Evolutionary conservation across 2,329 filamentous ascomycete species (phyloP).

Genomic region (Graphilbum sp.): DNA sequence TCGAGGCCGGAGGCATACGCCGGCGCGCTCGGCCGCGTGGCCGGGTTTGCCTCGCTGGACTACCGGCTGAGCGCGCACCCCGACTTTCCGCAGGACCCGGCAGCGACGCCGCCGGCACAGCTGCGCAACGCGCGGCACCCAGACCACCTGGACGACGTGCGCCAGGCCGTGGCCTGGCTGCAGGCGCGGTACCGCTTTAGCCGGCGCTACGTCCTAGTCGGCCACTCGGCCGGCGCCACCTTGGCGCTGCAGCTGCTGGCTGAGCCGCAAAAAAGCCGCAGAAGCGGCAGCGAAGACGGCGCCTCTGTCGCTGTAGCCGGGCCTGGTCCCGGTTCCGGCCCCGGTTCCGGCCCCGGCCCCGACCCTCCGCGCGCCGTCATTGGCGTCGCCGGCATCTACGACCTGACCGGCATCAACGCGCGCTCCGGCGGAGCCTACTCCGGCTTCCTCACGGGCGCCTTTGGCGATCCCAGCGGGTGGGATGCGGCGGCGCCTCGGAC

Average conservation of each 20-base stretch:
- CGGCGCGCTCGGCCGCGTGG: constrained; percentile 31
- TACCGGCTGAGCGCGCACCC: constrained; percentile 45
- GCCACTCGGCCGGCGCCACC: constrained; percentile 48
- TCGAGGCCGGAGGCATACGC: constrained; percentile 22
- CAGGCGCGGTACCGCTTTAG: constrained; percentile 19
- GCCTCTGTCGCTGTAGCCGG: too few species aligned
- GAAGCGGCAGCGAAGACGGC: not conserved
- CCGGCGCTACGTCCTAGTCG: constrained; percentile 35
- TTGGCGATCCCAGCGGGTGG: not conserved
- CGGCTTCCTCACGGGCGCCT: not conserved
- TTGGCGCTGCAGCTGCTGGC: constrained; percentile 27
- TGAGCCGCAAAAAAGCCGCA: too few species aligned
- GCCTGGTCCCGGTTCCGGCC: too few species aligned
- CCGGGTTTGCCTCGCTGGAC: constrained; percentile 47
- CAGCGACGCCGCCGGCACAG: constrained; percentile 16
- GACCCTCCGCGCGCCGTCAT: not conserved
- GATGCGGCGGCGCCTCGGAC: not conserved
- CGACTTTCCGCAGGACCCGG: constrained; percentile 25
- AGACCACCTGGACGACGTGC: constrained; percentile 42
- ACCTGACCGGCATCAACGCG: constrained; percentile 1
- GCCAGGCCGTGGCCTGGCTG: constrained; percentile 32
- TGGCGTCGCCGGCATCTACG: constrained; percentile 1
- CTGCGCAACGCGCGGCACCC: constrained; percentile 36
- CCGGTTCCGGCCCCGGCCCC: too few species aligned
- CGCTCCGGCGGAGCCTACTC: not conserved